Evolutionary conservation across 441 rosid genomes (phyloP), one percentile per base, ranked within the genome.

Genomic region (Erodium chrysanthum): DNA sequence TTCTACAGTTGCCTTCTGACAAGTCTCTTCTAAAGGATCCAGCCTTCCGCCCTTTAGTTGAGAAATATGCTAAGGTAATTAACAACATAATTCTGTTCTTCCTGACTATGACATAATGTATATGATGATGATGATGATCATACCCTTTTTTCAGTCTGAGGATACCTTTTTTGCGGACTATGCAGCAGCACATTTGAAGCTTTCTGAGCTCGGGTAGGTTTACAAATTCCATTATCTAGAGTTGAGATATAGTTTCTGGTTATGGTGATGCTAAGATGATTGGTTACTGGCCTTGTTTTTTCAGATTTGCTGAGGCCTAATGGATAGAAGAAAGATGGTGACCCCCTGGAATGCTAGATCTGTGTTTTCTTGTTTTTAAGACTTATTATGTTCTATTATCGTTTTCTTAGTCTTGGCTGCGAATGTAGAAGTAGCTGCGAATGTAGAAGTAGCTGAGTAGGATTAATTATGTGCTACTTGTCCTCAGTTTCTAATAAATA

Each of bases 141-240:
- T 31, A 31, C 35, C 35, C 5, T 54, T 4, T 4, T n/a, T 77
- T 69, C 84, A 92, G 98, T 91, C 87, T 68, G 98, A 92, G 76
- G 98, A 92, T n/a, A 91, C 88, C 10, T 92, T 90, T 75, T 92
- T 90, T 60, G 85, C 72, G 12, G 98, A 90, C 71, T 90, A 90
- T 33, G 58, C 90, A 0, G 97, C 85, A 68, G 82, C 94, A 7
- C 97, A 88, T 75, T 17, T 87, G 79, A 92, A 83, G 85, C 97
- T 92, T 70, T 90, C 98, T 0, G 98, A 92, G 86, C 90, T 92
- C 5, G 98, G 98, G 98, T 92, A 87, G 74, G 1, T 18, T 9
- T 50, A 9, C 48, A 40, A 40, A 40, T 10, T 10, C 14, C 12
- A 1, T 40, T 12, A 6, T 37, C 42, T 37, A 9, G 0, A 35